A percentile compares a stretch with the other conserved stretches of the same genome.
These are phyloP conservation scores for Erigeron canadensis DNA, from an alignment of 129 eudicot species.

Conservation along the genomic window DNA sequence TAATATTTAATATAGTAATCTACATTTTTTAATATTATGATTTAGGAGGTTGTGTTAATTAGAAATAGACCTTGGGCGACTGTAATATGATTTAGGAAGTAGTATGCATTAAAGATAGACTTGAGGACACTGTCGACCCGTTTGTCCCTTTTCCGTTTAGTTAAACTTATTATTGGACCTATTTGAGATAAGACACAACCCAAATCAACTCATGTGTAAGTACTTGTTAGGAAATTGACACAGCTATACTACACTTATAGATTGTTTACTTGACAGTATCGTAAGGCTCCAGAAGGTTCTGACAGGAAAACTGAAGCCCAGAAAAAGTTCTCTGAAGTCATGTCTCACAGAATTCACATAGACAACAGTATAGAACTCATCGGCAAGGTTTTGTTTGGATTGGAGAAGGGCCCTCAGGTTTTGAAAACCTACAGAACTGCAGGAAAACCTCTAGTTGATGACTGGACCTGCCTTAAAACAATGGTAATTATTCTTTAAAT, in stretches of 20 bases:
- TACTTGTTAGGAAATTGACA: no score
- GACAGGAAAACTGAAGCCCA: conserved; percentile 65
- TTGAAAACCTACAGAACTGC: conserved; percentile 58
- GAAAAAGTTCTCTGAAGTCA: conserved; percentile 71
- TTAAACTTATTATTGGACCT: no score
- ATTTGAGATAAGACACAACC: no score
- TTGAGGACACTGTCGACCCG: no score
- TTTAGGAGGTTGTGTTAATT: no score
- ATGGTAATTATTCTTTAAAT: conserved; percentile 39
- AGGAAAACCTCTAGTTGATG: conserved; percentile 86
- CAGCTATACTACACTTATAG: neutral
- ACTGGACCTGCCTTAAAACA: conserved; percentile 87
- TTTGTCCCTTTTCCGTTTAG: no score
- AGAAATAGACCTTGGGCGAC: no score
- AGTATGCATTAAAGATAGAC: no score
- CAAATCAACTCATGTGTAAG: no score
- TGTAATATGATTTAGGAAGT: no score
- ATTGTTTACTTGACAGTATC: conserved; percentile 49
- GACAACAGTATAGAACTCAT: conserved; percentile 65
- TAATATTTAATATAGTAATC: no score
- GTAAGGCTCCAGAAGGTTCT: conserved; percentile 93
- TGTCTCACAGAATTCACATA: conserved; percentile 85
- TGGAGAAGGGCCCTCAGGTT: conserved; percentile 56
- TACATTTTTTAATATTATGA: no score
- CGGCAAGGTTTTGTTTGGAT: conserved; percentile 82